Conservation (phyloP, 2,329 filamentous ascomycete genomes). For the Aurifilum marmelostoma region DNA sequence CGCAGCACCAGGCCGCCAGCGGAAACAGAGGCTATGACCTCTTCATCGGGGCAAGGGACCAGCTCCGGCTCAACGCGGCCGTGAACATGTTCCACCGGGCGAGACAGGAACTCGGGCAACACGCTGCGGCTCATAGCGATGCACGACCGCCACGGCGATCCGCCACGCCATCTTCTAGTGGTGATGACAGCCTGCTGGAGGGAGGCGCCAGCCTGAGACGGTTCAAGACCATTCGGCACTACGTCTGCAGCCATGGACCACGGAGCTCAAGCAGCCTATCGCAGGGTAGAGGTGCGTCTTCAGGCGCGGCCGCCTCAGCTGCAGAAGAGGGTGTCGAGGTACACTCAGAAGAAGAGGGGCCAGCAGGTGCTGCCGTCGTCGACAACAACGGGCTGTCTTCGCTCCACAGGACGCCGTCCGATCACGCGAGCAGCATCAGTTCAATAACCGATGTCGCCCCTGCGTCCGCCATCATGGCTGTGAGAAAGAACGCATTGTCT, state of each 20-base stretch:
- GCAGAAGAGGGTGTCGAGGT: not conserved
- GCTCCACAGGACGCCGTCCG: not conserved
- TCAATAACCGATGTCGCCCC: not conserved
- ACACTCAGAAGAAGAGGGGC: not conserved
- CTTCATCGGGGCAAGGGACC: not conserved
- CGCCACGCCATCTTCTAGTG: not conserved
- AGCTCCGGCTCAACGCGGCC: not conserved
- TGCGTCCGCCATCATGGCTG: not conserved
- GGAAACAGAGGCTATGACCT: not conserved
- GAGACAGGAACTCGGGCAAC: not conserved
- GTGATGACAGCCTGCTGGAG: not conserved
- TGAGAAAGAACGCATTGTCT: not conserved
- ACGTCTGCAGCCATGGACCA: not conserved
- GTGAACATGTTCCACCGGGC: conserved; percentile 1
- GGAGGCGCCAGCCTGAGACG: not conserved
- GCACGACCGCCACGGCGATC: too few species aligned
- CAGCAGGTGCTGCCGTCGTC: not conserved
- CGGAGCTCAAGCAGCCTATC: not conserved
- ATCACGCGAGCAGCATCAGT: not conserved
- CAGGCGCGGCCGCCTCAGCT: too few species aligned
- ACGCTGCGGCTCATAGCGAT: not conserved
- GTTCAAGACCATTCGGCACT: not conserved
- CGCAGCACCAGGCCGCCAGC: not conserved
- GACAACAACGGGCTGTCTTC: not conserved
- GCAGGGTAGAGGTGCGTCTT: not conserved